These are phyloP conservation scores for Tetrapisispora namnaoensis DNA, from an alignment of 805 yeast species.

Conservation along the genomic window DNA sequence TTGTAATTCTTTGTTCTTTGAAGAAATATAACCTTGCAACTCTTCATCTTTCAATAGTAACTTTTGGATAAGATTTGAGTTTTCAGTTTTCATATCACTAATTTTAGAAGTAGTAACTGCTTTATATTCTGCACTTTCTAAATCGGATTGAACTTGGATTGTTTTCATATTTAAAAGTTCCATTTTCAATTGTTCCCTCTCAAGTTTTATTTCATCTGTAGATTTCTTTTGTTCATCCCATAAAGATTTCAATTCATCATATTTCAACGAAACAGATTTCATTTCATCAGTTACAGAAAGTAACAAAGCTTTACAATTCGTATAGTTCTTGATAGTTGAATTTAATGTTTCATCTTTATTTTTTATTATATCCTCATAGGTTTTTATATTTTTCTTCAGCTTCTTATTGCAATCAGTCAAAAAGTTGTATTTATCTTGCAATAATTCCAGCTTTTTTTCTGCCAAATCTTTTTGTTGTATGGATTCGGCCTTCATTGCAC, in stretches of 20 bases:
- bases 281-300: conserved; percentile 38
- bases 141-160: not conserved
- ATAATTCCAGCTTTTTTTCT: conserved; percentile 40
- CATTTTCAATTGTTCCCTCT: not conserved
- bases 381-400: conserved; percentile 31
- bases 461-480: conserved; percentile 31
- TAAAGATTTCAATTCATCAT: conserved; percentile 41
- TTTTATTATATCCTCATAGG: conserved; percentile 34
- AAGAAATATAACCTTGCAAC: not conserved
- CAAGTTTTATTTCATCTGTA: conserved; percentile 37
- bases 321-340: conserved; percentile 42
- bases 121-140: not conserved
- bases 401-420: conserved; percentile 39
- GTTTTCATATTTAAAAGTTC: not conserved
- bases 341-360: conserved; percentile 43
- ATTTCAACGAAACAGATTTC: conserved; percentile 46
- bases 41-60: not conserved
- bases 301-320: conserved; percentile 36
- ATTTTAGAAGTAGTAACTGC: conserved; percentile 10
- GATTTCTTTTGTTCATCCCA: conserved; percentile 44
- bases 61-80: not conserved
- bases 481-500: not conserved
- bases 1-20: conserved; percentile 41
- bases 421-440: conserved; percentile 33
- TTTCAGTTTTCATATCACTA: not conserved